Conservation (phyloP, 495 filamentous ascomycete species). For the Xylaria grammica region DNA sequence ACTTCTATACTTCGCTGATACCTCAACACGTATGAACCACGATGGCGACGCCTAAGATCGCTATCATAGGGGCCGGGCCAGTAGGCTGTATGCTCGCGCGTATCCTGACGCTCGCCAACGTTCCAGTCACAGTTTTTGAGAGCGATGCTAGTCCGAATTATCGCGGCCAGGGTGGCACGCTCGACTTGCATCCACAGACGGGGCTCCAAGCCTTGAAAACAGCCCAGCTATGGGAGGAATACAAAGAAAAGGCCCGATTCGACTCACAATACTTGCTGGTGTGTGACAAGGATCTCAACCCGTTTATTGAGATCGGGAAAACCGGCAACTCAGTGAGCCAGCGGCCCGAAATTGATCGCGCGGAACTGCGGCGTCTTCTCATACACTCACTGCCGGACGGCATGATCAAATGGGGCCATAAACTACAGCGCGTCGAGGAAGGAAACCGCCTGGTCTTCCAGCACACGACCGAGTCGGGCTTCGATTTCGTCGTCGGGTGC, state of each 20-base stretch:
- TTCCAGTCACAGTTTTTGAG: constrained; percentile 56
- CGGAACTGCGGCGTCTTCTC: constrained; percentile 44
- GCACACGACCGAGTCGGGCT: constrained; percentile 31
- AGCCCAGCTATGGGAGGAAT: constrained; percentile 56
- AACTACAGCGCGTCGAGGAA: constrained; percentile 39
- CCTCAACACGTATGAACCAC: neutral
- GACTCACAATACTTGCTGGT: constrained; percentile 55
- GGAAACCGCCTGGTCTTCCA: constrained; percentile 34
- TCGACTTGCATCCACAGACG: constrained; percentile 59
- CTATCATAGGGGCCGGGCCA: constrained; percentile 64
- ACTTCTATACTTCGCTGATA: no score
- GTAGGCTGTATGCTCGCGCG: constrained; percentile 60
- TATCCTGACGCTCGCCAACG: constrained; percentile 49
- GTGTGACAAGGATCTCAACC: constrained; percentile 40
- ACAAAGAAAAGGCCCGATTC: constrained; percentile 48
- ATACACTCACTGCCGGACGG: constrained; percentile 44
- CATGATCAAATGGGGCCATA: constrained; percentile 54
- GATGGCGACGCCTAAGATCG: constrained; percentile 47
- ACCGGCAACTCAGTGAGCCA: constrained; percentile 30
- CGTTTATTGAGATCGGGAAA: constrained; percentile 25
- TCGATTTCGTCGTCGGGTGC: constrained; percentile 52
- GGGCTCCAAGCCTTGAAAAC: constrained; percentile 57
- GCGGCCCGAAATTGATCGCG: constrained; percentile 52
- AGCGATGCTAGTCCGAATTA: constrained; percentile 47
- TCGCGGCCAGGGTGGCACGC: constrained; percentile 55